A percentile compares a stretch with the other conserved stretches of the same genome.
Conservation (phyloP, 805 yeast genomes). For the Ogataea nakhonphanomensis region DNA sequence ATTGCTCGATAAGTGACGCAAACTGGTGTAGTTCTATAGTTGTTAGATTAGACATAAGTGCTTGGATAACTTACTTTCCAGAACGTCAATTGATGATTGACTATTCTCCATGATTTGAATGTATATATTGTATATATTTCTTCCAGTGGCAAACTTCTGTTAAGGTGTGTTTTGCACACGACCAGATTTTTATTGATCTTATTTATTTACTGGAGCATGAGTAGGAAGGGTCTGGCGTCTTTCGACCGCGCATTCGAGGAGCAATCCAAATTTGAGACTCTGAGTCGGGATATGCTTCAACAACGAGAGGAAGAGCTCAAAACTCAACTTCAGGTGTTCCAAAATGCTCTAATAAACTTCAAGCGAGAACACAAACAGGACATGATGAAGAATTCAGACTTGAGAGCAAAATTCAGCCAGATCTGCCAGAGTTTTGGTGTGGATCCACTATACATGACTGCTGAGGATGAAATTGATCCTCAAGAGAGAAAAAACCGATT, state of each 20-base stretch:
- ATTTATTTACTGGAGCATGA: slow-evolving; percentile 14
- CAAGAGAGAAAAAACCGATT: slow-evolving; percentile 64
- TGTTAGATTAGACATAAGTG: slow-evolving; percentile 3
- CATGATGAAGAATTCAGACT: slow-evolving; percentile 58
- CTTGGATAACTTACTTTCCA: slow-evolving; percentile 15
- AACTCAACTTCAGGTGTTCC: slow-evolving; percentile 74
- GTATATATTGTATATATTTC: slow-evolving; percentile 3
- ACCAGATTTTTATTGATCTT: background rate
- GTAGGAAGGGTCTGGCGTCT: slow-evolving; percentile 29
- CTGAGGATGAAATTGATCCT: slow-evolving; percentile 30
- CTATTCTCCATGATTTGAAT: slow-evolving; percentile 2
- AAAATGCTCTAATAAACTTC: slow-evolving; percentile 69
- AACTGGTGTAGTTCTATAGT: slow-evolving; percentile 18
- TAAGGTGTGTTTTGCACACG: slow-evolving; percentile 4
- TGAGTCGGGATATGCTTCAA: slow-evolving; percentile 49
- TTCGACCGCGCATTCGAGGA: slow-evolving; percentile 22
- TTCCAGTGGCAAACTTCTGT: slow-evolving; percentile 16
- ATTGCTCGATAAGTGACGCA: slow-evolving; percentile 31
- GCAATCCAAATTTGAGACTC: slow-evolving; percentile 40
- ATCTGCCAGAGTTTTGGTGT: slow-evolving; percentile 81
- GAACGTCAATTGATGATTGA: slow-evolving; percentile 8
- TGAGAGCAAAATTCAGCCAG: slow-evolving; percentile 67
- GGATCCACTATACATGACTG: slow-evolving; percentile 60
- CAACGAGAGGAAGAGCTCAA: slow-evolving; percentile 58
- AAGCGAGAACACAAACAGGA: slow-evolving; percentile 69